A percentile compares a stretch with the other conserved stretches of the same genome.
phyloP scores from a whole-genome alignment of 345 rosid species.

The Citrus mangshanensis region DNA sequence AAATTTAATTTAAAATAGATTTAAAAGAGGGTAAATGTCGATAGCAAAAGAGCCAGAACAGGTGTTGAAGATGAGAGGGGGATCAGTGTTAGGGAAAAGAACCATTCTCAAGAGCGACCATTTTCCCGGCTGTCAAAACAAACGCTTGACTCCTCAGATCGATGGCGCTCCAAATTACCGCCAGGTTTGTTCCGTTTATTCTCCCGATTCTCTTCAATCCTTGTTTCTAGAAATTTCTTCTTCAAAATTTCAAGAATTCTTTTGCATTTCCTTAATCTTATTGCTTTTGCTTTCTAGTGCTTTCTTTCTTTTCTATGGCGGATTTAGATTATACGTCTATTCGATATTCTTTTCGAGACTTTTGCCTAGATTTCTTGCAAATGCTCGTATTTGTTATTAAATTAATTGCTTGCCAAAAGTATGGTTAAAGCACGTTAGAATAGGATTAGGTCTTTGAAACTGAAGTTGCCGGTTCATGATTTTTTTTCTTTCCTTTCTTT shows the following conservation, averaged over 20 bases:
- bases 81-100: conserved; percentile 95
- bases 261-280: not conserved
- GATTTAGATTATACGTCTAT: not conserved
- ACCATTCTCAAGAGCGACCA: conserved; percentile 98
- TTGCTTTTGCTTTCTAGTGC: not conserved
- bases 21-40: conserved; percentile 47
- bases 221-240: not conserved
- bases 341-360: not conserved
- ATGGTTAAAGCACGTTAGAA: too few relatives aligned
- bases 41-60: conserved; percentile 80
- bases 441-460: not conserved
- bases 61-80: conserved; percentile 92
- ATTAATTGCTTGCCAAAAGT: not conserved
- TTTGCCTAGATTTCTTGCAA: not conserved
- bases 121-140: conserved; percentile 99
- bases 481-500: not conserved
- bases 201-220: not conserved
- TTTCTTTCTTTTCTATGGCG: not conserved
- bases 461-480: not conserved
- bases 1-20: not conserved
- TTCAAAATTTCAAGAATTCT: not conserved
- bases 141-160: conserved; percentile 83
- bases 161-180: conserved; percentile 99
- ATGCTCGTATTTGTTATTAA: not conserved
- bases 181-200: conserved; percentile 47